These are phyloP conservation scores for Eucalyptus cloeziana DNA, from an alignment of 345 rosid genomes.

Conservation along the genomic window DNA sequence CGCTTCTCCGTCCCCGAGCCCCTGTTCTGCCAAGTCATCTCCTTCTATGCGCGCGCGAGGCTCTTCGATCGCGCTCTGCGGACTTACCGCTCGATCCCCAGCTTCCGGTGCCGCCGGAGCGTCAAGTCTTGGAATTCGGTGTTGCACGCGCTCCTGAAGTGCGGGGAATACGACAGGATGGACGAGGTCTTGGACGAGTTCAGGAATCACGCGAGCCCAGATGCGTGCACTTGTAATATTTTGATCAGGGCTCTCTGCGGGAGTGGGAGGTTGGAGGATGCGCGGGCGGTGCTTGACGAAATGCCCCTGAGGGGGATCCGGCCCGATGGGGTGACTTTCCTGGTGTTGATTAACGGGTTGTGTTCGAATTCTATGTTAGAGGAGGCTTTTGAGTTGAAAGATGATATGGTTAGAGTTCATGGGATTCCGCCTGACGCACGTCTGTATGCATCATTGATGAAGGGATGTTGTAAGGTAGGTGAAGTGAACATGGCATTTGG, in stretches of 20 bases:
- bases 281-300: conserved; percentile 43
- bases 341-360: conserved; percentile 37
- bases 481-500: conserved; percentile 36
- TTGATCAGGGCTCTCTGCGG: conserved; percentile 28
- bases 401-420: conserved; percentile 31
- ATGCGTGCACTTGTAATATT: conserved; percentile 70
- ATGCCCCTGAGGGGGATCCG: conserved; percentile 42
- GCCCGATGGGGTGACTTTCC: conserved; percentile 45
- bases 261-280: conserved; percentile 32
- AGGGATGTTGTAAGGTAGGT: conserved; percentile 32
- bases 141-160: conserved; percentile 29
- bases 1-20: conserved; percentile 36
- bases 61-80: conserved; percentile 34
- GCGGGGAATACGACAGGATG: conserved; percentile 30
- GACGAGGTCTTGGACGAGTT: conserved; percentile 13
- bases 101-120: conserved; percentile 38
- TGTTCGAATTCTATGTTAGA: conserved; percentile 38
- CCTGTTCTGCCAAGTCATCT: conserved; percentile 52
- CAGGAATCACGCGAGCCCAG: conserved; percentile 29
- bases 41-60: conserved; percentile 40
- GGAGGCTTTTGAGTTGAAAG: conserved; percentile 62
- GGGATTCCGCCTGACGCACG: conserved; percentile 23
- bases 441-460: conserved; percentile 41
- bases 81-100: conserved; percentile 58
- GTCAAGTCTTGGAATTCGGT: conserved; percentile 54